phyloP scores from a whole-genome alignment of 768 basidiomycete genomes.

The Melanogaster broomeanus region DNA sequence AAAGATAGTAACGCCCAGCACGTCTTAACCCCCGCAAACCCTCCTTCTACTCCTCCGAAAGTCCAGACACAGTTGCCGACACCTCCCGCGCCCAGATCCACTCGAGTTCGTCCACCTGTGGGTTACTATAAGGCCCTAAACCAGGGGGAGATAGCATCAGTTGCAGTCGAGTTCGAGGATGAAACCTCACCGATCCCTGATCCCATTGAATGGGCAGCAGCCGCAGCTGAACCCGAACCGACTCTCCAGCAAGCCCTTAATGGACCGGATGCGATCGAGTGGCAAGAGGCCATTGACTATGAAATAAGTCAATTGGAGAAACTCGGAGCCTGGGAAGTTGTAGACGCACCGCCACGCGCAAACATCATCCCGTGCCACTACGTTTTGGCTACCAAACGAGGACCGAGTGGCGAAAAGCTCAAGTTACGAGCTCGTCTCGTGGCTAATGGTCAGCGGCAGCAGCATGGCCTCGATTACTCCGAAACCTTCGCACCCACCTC shows the following conservation, averaged over 20 bases:
- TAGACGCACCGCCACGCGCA: slow-evolving; percentile 20
- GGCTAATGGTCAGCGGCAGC: too few relatives aligned
- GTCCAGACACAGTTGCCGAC: too few relatives aligned
- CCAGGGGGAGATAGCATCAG: not conserved
- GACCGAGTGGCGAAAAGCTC: too few relatives aligned
- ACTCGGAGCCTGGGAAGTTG: slow-evolving; percentile 29
- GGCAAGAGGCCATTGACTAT: slow-evolving; percentile 4
- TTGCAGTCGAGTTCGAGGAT: not conserved
- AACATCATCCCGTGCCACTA: too few relatives aligned
- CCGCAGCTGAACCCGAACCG: not conserved
- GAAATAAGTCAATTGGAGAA: slow-evolving; percentile 17
- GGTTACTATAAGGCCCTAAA: not conserved
- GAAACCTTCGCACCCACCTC: too few relatives aligned
- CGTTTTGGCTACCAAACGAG: too few relatives aligned
- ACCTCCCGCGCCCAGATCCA: not conserved
- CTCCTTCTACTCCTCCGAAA: too few relatives aligned
- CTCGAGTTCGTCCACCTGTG: not conserved
- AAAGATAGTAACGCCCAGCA: too few relatives aligned
- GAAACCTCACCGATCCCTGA: not conserved
- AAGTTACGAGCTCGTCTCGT: too few relatives aligned
- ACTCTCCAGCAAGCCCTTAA: not conserved
- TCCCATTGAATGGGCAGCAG: not conserved
- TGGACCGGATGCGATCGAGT: not conserved
- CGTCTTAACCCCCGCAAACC: too few relatives aligned
- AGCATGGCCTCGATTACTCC: too few relatives aligned